Evolutionary conservation across 176 grass and related monocot species (phyloP).

Genomic region (Musa acuminata): DNA sequence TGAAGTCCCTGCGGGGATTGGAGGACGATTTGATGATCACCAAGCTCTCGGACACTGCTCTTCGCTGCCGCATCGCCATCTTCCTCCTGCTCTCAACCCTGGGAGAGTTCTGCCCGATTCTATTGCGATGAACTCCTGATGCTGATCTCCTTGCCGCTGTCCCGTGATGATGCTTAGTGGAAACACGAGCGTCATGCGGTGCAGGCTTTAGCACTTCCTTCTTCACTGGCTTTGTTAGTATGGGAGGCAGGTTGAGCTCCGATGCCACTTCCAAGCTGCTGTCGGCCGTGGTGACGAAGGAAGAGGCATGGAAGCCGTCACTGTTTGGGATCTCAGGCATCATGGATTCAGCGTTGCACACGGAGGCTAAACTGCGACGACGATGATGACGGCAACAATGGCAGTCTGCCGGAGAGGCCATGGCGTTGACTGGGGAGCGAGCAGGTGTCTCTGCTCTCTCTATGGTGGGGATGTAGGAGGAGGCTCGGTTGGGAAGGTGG

Average conservation of each 20-base stretch:
- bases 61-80: neutral
- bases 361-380: too few species aligned
- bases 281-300: neutral
- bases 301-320: neutral
- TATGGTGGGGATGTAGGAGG: constrained; percentile 27
- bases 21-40: constrained; percentile 39
- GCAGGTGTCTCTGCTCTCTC: constrained; percentile 3
- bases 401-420: constrained; percentile 26
- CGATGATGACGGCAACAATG: neutral
- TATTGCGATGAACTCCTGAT: neutral
- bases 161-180: neutral
- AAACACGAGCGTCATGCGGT: too few species aligned
- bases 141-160: neutral
- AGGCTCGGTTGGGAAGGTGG: constrained; percentile 21
- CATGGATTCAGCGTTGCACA: too few species aligned
- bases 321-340: too few species aligned
- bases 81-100: constrained; percentile 29
- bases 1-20: constrained; percentile 52
- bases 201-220: neutral
- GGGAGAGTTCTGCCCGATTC: constrained; percentile 24
- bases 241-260: constrained; percentile 31
- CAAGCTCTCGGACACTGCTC: neutral
- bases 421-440: constrained; percentile 18
- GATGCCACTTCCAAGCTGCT: neutral
- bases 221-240: constrained; percentile 37